phyloP scores from a whole-genome alignment of 176 grass and related monocot genomes.

The Lolium rigidum region DNA sequence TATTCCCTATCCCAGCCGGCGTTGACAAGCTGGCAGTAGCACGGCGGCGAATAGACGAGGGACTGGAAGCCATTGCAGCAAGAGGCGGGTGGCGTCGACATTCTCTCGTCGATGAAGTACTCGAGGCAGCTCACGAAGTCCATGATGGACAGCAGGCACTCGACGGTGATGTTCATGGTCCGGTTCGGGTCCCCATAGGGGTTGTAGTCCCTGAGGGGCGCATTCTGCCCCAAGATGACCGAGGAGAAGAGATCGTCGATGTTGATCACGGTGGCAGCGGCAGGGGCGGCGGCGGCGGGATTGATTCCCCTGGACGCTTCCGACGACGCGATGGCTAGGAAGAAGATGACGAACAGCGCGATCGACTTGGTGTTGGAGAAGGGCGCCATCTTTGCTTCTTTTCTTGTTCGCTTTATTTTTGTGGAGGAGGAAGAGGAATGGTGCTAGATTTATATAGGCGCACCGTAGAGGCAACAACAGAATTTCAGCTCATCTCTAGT shows the following conservation, averaged over 20 bases:
- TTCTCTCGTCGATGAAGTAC: neutral
- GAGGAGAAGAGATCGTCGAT: neutral
- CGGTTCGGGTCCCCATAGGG: neutral
- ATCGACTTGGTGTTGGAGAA: neutral
- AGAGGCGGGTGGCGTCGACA: neutral
- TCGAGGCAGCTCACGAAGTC: neutral
- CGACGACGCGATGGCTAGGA: neutral
- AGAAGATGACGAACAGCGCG: neutral
- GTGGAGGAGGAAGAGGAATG: too few species aligned
- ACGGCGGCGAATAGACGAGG: neutral
- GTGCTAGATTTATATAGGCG: too few species aligned
- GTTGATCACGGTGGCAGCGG: neutral
- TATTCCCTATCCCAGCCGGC: neutral
- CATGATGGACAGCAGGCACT: neutral
- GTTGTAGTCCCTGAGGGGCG: neutral
- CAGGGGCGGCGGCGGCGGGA: neutral
- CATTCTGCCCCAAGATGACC: neutral
- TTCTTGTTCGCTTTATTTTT: too few species aligned
- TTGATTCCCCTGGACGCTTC: neutral
- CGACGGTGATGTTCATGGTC: neutral
- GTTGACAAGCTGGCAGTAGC: neutral
- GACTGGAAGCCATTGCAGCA: neutral
- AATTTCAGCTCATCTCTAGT: too few species aligned
- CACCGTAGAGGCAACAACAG: too few species aligned
- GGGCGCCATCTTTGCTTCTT: neutral